Percentiles rank a stretch among this genome's conserved stretches.
Conservation (phyloP, 495 filamentous ascomycete genomes). For the Aspergillus olivimuriae region DNA sequence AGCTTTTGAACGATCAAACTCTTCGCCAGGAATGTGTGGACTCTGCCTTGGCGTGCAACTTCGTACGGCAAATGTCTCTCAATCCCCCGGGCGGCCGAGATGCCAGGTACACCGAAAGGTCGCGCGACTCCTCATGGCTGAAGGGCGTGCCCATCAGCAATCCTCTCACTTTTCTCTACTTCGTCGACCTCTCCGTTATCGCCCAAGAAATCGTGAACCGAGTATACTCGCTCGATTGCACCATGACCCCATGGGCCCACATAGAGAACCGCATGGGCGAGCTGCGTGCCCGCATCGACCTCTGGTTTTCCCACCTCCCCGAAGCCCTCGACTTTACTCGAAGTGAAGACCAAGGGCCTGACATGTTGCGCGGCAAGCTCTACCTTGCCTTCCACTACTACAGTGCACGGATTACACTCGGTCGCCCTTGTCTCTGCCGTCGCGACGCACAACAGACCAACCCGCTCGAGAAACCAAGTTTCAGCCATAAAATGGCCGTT, state of each 20-base stretch:
- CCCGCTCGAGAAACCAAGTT: constrained; percentile 26
- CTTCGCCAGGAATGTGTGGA: constrained; percentile 35
- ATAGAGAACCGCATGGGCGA: constrained; percentile 52
- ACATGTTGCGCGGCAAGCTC: constrained; percentile 36
- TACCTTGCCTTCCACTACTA: constrained; percentile 54
- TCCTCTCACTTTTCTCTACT: constrained; percentile 44
- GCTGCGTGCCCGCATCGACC: constrained; percentile 44
- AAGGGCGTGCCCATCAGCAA: constrained; percentile 28
- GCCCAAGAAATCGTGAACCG: constrained; percentile 48
- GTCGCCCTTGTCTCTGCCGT: constrained; percentile 59
- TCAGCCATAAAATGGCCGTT: constrained; percentile 51
- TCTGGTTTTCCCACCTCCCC: constrained; percentile 50
- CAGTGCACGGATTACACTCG: constrained; percentile 53
- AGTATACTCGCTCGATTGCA: constrained; percentile 53
- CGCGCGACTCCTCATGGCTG: constrained; percentile 22
- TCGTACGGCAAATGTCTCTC: constrained; percentile 32
- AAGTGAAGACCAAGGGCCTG: constrained; percentile 26
- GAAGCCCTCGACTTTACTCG: constrained; percentile 42
- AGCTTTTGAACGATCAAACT: constrained; percentile 25
- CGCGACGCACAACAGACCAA: constrained; percentile 42
- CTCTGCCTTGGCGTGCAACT: constrained; percentile 28
- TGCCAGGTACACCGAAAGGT: constrained; percentile 14
- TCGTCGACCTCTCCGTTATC: constrained; percentile 46
- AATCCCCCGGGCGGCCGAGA: constrained; percentile 29
- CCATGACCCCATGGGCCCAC: constrained; percentile 49